Evolutionary conservation across 2,329 filamentous ascomycete species (phyloP), one percentile per base, ranked within the genome.

Genomic region (Eutypella sp.): DNA sequence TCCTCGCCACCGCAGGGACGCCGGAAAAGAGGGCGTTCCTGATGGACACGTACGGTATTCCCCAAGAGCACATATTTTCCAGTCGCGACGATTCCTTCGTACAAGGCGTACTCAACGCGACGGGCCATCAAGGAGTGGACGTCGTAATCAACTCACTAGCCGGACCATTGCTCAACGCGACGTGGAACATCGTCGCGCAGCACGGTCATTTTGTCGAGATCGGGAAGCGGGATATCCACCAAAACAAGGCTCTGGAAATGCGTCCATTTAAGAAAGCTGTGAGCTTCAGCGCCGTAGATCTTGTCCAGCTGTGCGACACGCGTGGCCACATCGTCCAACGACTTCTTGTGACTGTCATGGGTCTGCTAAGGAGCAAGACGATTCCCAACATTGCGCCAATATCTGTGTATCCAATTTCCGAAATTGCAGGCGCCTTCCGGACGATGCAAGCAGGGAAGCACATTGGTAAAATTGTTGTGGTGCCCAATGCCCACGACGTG

Each of bases 201-300:
- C 56, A 54, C 40, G 63, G 63, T 3, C 42, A 50, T 3, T 60
- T 65, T 31, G 31, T 65, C 0, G 63, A 65, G 41, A 55, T 64
- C 29, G 57, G 57, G 5, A 56, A 55, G 34, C 51, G 49, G 13
- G 59, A 63, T 41, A 55, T 62, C 11, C 19, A 13, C n/a, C 19
- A 13, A 5, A n/a, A 11, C 29, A n/a, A n/a, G 11, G n/a, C 13
- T 11, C 29, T 31, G 11, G 29, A 31, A 13, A 31, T 31, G 29
- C 11, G n/a, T 31, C 5, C n/a, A n/a, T 31, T 31, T 31, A 4
- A 5, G n/a, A n/a, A 13, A n/a, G n/a, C 11, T n/a, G 11, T 11
- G 13, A 31, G 9, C 11, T 31, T 13, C n/a, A 13, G 29, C 29
- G 13, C 4, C n/a, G 13, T 31, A 13, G 29, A 29, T 13, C 13